Evolutionary conservation across 768 basidiomycete species (phyloP), one percentile per base, ranked within the genome.

Genomic region (Lactifluus piperatus): DNA sequence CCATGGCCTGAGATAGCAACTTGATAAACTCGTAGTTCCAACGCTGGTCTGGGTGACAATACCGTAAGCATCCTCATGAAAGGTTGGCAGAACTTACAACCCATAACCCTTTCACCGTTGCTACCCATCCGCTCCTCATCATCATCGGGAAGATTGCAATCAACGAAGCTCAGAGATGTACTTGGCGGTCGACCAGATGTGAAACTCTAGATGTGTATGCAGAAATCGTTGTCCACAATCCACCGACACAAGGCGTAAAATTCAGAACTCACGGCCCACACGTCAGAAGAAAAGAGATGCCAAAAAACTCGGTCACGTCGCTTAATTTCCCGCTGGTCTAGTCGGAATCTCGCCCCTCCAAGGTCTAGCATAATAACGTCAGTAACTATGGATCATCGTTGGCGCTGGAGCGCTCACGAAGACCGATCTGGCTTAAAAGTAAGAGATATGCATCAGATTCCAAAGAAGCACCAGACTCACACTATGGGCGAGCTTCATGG

Each of bases 251-350:
- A 45, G 56, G 34, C n/a, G 7, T 22, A 20, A 41, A 46, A 30
- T 10, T 24, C 22, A 44, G 30, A 20, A 34, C 64, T 49, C 64
- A 88, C 87, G 39, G 79, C 70, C 76, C 80, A 81, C 0, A 83
- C 82, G 64, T 88, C 87, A 29, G 79, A 67, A 26, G 74, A 64
- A 65, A 84, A 87, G n/a, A 88, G 68, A 49, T 84, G 80, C 84
- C 86, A 90, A 67, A 87, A 88, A 11, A 84, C 71, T 22, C 74
- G 74, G 54, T 74, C 77, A 18, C 86, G 79, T 55, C 75, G 72
- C 58, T 81, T 73, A 18, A 73, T 68, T 41, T 74, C 68, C 22
- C 71, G 69, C 27, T 76, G 73, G 18, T 76, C 73, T 5, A 88
- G 72, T 29, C 81, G 77, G 81, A 85, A 88, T 27, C 82, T 75